A percentile compares a stretch with the other conserved stretches of the same genome.
These are phyloP conservation scores for Candida sphagnicola DNA, from an alignment of 805 yeast species.

Conservation along the genomic window DNA sequence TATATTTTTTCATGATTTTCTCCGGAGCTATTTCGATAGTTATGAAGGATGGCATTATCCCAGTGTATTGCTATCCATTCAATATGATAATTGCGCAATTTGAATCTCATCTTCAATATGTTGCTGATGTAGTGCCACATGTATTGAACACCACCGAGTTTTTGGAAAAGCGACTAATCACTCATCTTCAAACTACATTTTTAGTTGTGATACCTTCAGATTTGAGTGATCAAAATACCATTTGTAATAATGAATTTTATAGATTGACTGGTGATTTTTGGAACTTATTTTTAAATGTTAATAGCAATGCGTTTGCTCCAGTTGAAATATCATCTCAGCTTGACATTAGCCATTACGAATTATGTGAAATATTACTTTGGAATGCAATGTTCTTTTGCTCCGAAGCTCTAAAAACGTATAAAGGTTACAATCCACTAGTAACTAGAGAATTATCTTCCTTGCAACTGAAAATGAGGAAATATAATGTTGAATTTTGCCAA, in stretches of 20 bases:
- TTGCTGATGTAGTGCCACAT: too few species aligned
- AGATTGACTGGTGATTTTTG: neutral
- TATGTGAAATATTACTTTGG: neutral
- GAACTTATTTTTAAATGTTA: neutral
- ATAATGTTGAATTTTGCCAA: neutral
- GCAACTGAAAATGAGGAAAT: neutral
- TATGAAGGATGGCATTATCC: constrained; percentile 3
- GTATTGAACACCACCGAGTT: neutral
- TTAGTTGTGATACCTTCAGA: constrained; percentile 4
- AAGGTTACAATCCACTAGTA: neutral
- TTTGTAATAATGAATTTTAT: neutral
- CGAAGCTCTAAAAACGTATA: neutral
- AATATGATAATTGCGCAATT: neutral
- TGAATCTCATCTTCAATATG: neutral
- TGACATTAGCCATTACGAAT: neutral
- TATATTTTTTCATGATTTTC: neutral
- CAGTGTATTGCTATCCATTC: constrained; percentile 8
- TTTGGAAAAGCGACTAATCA: neutral
- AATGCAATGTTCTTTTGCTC: neutral
- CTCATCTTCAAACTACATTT: neutral
- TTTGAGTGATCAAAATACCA: constrained; percentile 1
- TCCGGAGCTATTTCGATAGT: neutral
- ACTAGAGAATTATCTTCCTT: neutral
- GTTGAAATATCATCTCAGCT: neutral
- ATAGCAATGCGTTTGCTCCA: neutral